Conservation (phyloP, 495 filamentous ascomycete species). For the Chaetomium cochliodes region DNA sequence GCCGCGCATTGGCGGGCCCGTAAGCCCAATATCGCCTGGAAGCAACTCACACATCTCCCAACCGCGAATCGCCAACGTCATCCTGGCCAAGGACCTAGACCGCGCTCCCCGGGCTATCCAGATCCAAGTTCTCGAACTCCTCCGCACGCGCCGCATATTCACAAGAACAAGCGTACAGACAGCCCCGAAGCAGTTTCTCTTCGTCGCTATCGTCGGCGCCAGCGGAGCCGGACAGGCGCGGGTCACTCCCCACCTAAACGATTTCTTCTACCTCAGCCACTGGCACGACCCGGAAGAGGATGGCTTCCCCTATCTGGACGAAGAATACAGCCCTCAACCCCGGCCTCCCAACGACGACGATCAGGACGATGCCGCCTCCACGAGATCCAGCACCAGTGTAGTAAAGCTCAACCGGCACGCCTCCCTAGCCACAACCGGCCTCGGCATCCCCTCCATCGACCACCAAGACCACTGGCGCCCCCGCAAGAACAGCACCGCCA, state of each 20-base stretch:
- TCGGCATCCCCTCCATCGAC: background rate
- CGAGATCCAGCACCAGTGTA: constrained; percentile 36
- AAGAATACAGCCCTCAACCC: constrained; percentile 30
- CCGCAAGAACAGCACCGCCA: constrained; percentile 13
- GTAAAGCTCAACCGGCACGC: constrained; percentile 23
- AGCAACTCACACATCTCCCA: constrained; percentile 14
- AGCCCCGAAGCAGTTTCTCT: constrained; percentile 76
- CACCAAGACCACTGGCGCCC: constrained; percentile 4
- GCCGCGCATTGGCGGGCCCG: constrained; percentile 10
- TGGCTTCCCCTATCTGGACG: constrained; percentile 69
- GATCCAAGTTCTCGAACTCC: constrained; percentile 83
- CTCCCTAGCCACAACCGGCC: background rate
- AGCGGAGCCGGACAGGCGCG: constrained; percentile 43
- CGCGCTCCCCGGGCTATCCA: constrained; percentile 69
- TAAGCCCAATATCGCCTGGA: constrained; percentile 16
- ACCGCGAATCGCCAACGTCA: constrained; percentile 68
- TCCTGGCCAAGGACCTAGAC: constrained; percentile 80
- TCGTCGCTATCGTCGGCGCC: constrained; percentile 66
- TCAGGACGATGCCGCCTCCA: constrained; percentile 34
- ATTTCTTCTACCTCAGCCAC: constrained; percentile 85
- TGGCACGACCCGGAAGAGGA: constrained; percentile 73
- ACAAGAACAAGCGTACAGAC: constrained; percentile 67
- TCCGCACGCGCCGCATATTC: constrained; percentile 70
- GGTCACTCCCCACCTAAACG: constrained; percentile 62
- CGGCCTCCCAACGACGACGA: background rate